Evolutionary conservation across 2,329 filamentous ascomycete genomes (phyloP).

Genomic region (Xylariaceae sp.): DNA sequence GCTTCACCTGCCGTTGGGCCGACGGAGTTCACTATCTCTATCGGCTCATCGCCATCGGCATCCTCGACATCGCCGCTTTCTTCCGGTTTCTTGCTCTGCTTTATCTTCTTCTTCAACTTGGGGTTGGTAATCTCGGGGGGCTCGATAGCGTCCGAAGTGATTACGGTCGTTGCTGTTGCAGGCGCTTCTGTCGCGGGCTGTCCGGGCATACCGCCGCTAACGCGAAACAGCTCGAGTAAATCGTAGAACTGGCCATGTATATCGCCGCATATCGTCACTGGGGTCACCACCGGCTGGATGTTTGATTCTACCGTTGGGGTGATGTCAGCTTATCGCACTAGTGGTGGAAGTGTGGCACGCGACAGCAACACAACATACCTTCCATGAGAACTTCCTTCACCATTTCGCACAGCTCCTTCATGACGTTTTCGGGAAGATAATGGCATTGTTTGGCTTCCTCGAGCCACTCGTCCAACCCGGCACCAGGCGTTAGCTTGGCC

Average conservation of each 20-base stretch:
- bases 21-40: conserved; percentile 32
- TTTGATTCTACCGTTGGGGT: conserved; percentile 68
- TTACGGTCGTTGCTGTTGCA: conserved; percentile 64
- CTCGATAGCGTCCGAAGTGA: conserved; percentile 87
- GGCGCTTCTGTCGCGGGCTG: conserved; percentile 66
- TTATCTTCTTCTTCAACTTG: conserved; percentile 80
- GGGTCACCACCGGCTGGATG: conserved; percentile 94
- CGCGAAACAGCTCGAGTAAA: conserved; percentile 90
- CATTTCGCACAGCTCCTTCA: conserved; percentile 98
- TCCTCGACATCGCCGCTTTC: conserved; percentile 43
- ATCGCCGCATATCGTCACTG: conserved; percentile 94
- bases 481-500: conserved; percentile 74
- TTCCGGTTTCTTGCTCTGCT: conserved; percentile 51
- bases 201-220: conserved; percentile 93
- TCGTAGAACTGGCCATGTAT: conserved; percentile 99
- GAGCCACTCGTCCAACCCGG: conserved; percentile 92
- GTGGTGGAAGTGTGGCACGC: not conserved
- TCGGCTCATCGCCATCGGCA: conserved; percentile 41
- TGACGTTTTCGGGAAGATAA: conserved; percentile 89
- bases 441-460: conserved; percentile 96
- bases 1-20: conserved; percentile 27
- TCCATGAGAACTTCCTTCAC: conserved; percentile 99
- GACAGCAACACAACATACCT: conserved; percentile 47
- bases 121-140: conserved; percentile 86
- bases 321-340: conserved; percentile 2